Base-by-base conservation (phyloP, 1,284 basidiomycete species). In the Microbotryum lychnidis-dioicae region DNA sequence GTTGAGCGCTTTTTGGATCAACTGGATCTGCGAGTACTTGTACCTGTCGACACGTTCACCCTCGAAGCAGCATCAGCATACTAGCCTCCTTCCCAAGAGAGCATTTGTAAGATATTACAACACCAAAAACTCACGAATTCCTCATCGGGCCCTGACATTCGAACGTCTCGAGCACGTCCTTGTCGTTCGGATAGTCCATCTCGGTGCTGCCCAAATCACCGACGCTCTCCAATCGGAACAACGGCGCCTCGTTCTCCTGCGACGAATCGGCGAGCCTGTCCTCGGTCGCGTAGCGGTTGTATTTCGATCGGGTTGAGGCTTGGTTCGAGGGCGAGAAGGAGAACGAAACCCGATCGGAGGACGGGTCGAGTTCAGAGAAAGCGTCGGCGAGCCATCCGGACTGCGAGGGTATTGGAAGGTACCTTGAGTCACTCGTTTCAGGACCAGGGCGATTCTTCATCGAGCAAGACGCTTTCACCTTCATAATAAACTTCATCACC, bases 131-230 rank as follows among this genome's bases (percentile, higher is more conserved):
- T 47, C 65, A 90, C 90, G 84, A 90, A 73, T 87, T 89, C 27
- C 79, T 80, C n/a, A 90, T 80, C 8, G 77, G 75, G 46, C 79
- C 76, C 12, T 76, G 79, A 73, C 91, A 94, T 68, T 91, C 87
- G 71, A 92, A 91, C 0, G 84, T 83, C 75, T 94, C 90, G 49
- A 96, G 81, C 0, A 94, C 88, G 57, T 93, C 90, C 56, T 81
- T 80, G 71, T 93, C 91, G 70, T 91, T 90, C 1, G 89, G 89
- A 68, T 92, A 94, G 74, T 96, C 91, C 84, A 94, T 87, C 89
- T 92, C 87, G 2, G 87, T 87, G 61, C 82, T 87, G 7, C 90
- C 91, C 73, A 89, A 87, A 50, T 84, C 82, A 2, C 90, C 89
- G 9, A 80, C 80, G 0, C 87, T 88, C 62, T 85, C 83, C 53